A percentile compares a stretch with the other conserved stretches of the same genome.
These are phyloP conservation scores for Prunella vulgaris DNA, from an alignment of 257 asterid genomes.

Conservation along the genomic window DNA sequence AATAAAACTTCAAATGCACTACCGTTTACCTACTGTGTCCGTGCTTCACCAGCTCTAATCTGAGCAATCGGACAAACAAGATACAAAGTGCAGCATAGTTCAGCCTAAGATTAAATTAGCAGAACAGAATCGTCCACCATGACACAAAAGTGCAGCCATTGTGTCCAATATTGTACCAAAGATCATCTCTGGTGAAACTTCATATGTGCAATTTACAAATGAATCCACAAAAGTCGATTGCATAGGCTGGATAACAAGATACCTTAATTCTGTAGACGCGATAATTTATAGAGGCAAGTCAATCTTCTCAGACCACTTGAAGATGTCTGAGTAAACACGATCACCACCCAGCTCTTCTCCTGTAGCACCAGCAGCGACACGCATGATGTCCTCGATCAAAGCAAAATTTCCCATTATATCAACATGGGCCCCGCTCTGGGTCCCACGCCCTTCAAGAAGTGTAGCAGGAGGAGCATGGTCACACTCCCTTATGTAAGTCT, in stretches of 20 bases:
- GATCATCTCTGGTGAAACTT: not conserved
- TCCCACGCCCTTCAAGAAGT: slow-evolving; percentile 82
- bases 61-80: not conserved
- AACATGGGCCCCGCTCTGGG: slow-evolving; percentile 88
- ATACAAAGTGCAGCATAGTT: not conserved
- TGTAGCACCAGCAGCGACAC: slow-evolving; percentile 72
- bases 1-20: not conserved
- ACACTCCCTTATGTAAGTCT: slow-evolving; percentile 58
- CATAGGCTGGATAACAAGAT: not conserved
- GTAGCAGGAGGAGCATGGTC: slow-evolving; percentile 75
- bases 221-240: not conserved
- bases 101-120: not conserved
- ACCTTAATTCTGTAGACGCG: not conserved
- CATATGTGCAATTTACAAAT: not conserved
- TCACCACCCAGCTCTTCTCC: slow-evolving; percentile 81
- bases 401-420: slow-evolving; percentile 90
- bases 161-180: not conserved
- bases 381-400: slow-evolving; percentile 61
- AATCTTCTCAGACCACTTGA: slow-evolving; percentile 74
- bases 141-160: not conserved
- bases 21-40: not conserved
- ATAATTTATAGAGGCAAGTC: slow-evolving; percentile 40
- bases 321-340: slow-evolving; percentile 61
- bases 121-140: not conserved
- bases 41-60: not conserved